A percentile compares a stretch with the other conserved stretches of the same genome.
Conservation (phyloP, 305 asterid species). For the Fraxinus angustifolia region DNA sequence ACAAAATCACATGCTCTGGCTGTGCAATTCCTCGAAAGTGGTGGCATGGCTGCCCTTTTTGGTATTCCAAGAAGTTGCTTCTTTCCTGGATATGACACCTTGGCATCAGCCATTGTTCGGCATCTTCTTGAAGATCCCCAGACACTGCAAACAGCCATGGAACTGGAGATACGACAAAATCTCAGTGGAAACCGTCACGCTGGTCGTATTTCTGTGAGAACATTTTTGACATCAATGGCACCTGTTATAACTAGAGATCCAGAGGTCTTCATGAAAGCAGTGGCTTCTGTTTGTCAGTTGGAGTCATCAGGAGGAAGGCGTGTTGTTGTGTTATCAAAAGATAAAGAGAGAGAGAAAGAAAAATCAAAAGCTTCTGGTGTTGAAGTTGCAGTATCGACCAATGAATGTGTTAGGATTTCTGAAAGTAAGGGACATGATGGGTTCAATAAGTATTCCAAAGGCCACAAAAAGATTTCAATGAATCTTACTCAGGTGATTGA, state of each 20-base stretch:
- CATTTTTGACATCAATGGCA: conserved; percentile 92
- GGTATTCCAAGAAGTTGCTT: conserved; percentile 85
- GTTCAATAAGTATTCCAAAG: conserved; percentile 62
- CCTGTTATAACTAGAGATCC: conserved; percentile 96
- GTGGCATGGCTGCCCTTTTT: conserved; percentile 87
- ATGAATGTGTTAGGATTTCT: conserved; percentile 61
- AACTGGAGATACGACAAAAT: conserved; percentile 89
- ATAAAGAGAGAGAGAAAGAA: conserved; percentile 78
- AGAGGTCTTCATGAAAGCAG: conserved; percentile 87
- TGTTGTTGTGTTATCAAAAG: conserved; percentile 61
- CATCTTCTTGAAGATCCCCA: conserved; percentile 99
- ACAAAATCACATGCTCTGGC: conserved; percentile 85
- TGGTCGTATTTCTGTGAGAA: conserved; percentile 66
- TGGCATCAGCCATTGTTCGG: conserved; percentile 88
- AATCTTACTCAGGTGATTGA: conserved; percentile 86
- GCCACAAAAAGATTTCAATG: conserved; percentile 85
- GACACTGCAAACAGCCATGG: conserved; percentile 98
- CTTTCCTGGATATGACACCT: conserved; percentile 92
- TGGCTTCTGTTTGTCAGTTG: conserved; percentile 76
- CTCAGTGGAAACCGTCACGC: conserved; percentile 78
- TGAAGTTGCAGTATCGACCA: conserved; percentile 60
- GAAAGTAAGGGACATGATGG: conserved; percentile 82
- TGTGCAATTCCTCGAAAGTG: conserved; percentile 78
- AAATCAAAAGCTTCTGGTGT: conserved; percentile 52
- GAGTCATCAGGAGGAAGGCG: conserved; percentile 94